These are phyloP conservation scores for Dendrobium huoshanense DNA, from an alignment of 106 monocot genomes.

Conservation along the genomic window DNA sequence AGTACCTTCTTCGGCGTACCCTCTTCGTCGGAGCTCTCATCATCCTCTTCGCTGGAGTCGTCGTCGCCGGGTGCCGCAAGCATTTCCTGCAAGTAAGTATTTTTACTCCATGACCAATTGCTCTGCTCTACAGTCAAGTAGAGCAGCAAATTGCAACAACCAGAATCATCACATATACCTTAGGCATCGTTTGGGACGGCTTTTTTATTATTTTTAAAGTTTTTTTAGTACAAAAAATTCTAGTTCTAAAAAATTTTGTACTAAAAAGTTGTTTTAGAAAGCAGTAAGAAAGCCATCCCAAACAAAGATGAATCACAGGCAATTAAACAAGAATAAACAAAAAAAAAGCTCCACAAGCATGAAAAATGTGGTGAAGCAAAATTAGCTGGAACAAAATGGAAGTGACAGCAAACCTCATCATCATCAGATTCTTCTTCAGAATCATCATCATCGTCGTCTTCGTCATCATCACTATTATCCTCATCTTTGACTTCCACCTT, in stretches of 20 bases:
- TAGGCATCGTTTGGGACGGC: no score
- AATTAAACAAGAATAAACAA: background rate
- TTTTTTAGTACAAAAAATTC: no score
- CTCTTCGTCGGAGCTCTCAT: slow-evolving; percentile 37
- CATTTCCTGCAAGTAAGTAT: slow-evolving; percentile 36
- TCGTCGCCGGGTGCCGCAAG: slow-evolving; percentile 20
- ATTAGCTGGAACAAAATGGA: background rate
- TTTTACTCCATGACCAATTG: no score
- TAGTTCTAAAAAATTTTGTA: no score
- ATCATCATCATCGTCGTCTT: background rate
- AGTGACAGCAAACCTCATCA: background rate
- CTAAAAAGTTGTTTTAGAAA: no score
- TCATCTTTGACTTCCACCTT: background rate
- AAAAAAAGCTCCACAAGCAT: background rate
- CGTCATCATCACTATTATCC: background rate
- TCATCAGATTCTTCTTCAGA: background rate
- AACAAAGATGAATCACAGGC: background rate
- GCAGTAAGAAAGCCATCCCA: no score
- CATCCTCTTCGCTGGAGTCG: slow-evolving; percentile 37
- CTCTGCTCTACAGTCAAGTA: no score
- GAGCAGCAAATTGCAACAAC: no score
- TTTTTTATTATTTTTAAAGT: no score
- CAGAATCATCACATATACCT: no score
- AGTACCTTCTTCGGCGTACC: slow-evolving; percentile 35
- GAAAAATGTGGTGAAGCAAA: background rate